phyloP scores from a whole-genome alignment of 352 stramenopile species.

The Pythium rishiriense region DNA sequence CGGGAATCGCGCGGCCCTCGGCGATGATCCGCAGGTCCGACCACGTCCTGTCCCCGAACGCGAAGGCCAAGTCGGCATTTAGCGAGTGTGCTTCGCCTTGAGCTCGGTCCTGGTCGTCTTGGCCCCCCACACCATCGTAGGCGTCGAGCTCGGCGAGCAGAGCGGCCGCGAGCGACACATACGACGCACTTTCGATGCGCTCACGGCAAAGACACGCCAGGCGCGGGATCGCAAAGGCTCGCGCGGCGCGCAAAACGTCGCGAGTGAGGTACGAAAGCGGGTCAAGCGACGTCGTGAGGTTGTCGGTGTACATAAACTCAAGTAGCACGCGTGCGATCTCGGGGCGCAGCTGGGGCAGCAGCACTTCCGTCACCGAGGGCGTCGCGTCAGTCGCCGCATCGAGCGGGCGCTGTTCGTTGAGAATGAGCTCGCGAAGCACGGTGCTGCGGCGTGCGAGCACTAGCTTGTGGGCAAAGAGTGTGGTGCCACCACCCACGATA shows the following conservation, averaged over 20 bases:
- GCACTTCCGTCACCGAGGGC: constrained; percentile 35
- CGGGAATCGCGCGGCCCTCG: constrained; percentile 42
- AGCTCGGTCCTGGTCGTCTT: background rate
- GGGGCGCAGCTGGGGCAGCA: constrained; percentile 47
- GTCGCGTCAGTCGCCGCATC: background rate
- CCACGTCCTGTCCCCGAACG: constrained; percentile 45
- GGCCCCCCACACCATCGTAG: constrained; percentile 5
- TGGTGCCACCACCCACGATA: constrained; percentile 40
- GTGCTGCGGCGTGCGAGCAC: constrained; percentile 57
- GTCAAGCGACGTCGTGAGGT: constrained; percentile 46
- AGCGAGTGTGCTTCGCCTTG: constrained; percentile 25
- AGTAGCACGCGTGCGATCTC: constrained; percentile 59
- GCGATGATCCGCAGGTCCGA: constrained; percentile 55
- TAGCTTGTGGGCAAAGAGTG: constrained; percentile 51
- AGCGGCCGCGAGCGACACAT: constrained; percentile 9
- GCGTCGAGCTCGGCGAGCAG: constrained; percentile 11
- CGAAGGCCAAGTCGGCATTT: constrained; percentile 48
- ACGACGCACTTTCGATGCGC: constrained; percentile 25
- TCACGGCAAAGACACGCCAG: constrained; percentile 46
- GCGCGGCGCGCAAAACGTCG: constrained; percentile 57
- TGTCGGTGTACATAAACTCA: constrained; percentile 79
- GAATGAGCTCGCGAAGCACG: constrained; percentile 54
- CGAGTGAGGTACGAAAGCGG: constrained; percentile 51
- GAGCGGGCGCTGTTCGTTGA: constrained; percentile 40
- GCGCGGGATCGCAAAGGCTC: constrained; percentile 38